These are phyloP conservation scores for Solanum raphanifolium DNA, from an alignment of 257 asterid genomes.

Conservation along the genomic window DNA sequence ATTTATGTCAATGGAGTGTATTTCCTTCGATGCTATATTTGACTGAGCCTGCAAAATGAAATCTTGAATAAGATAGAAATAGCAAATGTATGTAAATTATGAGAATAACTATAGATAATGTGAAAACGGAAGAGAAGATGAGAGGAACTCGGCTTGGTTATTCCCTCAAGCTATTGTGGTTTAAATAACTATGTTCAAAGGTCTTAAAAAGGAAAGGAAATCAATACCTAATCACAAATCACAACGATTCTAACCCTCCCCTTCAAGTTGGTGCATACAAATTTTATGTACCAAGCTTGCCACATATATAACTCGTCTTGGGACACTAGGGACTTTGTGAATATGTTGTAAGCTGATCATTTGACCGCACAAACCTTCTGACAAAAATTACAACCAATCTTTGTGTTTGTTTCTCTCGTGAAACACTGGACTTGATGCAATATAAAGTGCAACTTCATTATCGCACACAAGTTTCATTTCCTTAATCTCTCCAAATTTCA, in stretches of 20 bases:
- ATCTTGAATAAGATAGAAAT: neutral
- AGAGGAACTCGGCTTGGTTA: neutral
- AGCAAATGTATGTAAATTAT: neutral
- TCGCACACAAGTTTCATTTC: neutral
- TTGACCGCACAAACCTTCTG: neutral
- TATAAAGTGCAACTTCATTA: neutral
- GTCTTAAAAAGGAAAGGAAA: neutral
- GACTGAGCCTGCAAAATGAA: conserved; percentile 68
- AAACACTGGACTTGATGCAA: neutral
- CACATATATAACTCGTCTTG: neutral
- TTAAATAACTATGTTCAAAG: neutral
- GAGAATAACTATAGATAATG: neutral
- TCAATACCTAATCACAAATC: neutral
- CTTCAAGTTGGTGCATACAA: neutral
- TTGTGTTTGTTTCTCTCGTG: neutral
- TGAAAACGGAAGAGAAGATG: neutral
- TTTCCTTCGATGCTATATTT: conserved; percentile 62
- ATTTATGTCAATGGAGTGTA: conserved; percentile 75
- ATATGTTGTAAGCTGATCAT: neutral
- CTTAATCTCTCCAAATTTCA: neutral
- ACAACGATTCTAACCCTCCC: neutral
- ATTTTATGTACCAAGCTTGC: neutral
- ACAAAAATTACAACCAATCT: neutral
- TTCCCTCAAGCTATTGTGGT: neutral
- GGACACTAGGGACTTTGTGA: neutral